Evolutionary conservation across 192 early-diverging fungal genomes (phyloP).

Genomic region (Thamnidium elegans): DNA sequence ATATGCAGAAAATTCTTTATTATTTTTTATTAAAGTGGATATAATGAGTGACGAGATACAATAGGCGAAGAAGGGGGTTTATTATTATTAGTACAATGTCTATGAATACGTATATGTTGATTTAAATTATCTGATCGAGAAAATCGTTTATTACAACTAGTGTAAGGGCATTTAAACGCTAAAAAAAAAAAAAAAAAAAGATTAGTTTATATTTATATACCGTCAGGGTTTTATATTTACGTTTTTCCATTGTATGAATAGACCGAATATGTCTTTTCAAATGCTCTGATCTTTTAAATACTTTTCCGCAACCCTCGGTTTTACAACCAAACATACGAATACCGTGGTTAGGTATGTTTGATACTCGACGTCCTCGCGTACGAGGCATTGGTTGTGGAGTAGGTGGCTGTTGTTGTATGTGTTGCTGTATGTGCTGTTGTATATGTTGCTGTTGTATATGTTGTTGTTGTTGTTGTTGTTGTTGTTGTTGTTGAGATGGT

Average conservation of each 20-base stretch:
- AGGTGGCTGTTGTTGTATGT: slow-evolving; percentile 4
- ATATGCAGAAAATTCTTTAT: background rate
- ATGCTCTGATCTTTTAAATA: slow-evolving; percentile 62
- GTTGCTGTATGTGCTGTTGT: background rate
- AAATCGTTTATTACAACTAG: slow-evolving; percentile 53
- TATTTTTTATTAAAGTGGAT: slow-evolving; percentile 2
- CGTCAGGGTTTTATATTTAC: slow-evolving; percentile 33
- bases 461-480: background rate
- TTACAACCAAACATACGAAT: slow-evolving; percentile 55
- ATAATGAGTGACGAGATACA: background rate
- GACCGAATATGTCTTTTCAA: slow-evolving; percentile 59
- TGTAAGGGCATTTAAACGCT: slow-evolving; percentile 53
- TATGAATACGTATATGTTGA: slow-evolving; percentile 57
- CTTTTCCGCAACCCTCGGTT: slow-evolving; percentile 53
- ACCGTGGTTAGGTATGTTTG: slow-evolving; percentile 47
- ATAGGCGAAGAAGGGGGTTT: slow-evolving; percentile 1
- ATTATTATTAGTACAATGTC: slow-evolving; percentile 36
- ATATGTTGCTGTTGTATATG: slow-evolving; percentile 1
- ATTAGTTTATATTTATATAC: background rate
- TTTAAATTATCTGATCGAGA: slow-evolving; percentile 58
- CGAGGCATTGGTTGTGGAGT: slow-evolving; percentile 25
- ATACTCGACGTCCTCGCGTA: slow-evolving; percentile 54
- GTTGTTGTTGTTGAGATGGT: background rate
- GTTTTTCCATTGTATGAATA: slow-evolving; percentile 61
- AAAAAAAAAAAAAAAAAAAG: slow-evolving; percentile 5